Evolutionary conservation across 208 protist species (phyloP).

Genomic region (Giardia muris): DNA sequence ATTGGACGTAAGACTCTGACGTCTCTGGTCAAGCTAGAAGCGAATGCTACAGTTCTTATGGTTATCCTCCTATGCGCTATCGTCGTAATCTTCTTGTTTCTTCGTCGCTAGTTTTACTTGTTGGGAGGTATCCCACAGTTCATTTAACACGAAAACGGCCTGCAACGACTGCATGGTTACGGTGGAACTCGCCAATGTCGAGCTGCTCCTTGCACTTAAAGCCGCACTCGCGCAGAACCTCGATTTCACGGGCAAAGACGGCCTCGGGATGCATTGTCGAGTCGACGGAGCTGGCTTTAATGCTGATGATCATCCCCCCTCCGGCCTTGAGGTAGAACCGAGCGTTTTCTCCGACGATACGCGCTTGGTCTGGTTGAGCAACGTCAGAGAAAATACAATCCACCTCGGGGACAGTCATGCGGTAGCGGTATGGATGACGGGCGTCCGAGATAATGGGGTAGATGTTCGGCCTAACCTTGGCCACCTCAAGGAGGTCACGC

Average conservation of each 20-base stretch:
- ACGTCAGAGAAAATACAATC: constrained; percentile 99
- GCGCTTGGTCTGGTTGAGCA: constrained; percentile 92
- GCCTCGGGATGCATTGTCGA: constrained; percentile 80
- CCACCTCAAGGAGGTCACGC: constrained; percentile 95
- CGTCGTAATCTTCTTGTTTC: background rate
- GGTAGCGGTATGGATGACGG: constrained; percentile 94
- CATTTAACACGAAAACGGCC: constrained; percentile 11
- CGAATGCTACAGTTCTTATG: background rate
- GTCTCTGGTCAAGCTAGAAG: background rate
- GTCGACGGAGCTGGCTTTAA: constrained; percentile 97
- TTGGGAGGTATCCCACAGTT: background rate
- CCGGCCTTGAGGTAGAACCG: constrained; percentile 94
- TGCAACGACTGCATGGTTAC: constrained; percentile 90
- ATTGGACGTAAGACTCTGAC: background rate
- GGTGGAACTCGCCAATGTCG: constrained; percentile 93
- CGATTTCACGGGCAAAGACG: constrained; percentile 88
- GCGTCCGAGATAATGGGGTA: constrained; percentile 99
- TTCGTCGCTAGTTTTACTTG: background rate
- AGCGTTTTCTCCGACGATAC: constrained; percentile 93
- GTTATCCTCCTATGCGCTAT: background rate
- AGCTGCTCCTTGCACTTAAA: constrained; percentile 91
- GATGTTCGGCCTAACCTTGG: constrained; percentile 95
- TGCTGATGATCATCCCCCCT: constrained; percentile 96
- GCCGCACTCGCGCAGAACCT: constrained; percentile 79
- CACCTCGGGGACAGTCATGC: constrained; percentile 87